Conservation (phyloP, 257 asterid genomes). For the Lithospermum erythrorhizon region DNA sequence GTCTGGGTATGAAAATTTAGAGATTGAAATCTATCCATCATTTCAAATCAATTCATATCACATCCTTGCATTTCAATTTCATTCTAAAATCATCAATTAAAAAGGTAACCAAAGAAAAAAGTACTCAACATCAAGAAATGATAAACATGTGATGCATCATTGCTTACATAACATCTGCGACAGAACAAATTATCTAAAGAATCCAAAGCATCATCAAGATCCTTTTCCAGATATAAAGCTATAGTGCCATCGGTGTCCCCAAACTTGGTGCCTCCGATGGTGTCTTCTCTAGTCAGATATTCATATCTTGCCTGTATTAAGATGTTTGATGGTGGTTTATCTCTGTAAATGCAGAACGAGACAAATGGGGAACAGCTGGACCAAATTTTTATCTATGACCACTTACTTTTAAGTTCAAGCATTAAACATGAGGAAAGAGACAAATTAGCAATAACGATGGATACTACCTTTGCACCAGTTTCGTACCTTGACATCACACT, state of each 20-base stretch:
- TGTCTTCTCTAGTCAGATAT: constrained; percentile 42
- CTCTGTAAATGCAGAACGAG: constrained; percentile 18
- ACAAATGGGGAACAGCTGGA: constrained; percentile 30
- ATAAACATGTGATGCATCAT: neutral
- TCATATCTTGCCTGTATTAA: constrained; percentile 89
- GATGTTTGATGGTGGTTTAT: constrained; percentile 58
- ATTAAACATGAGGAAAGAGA: neutral
- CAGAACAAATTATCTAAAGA: constrained; percentile 89
- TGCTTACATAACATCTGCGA: constrained; percentile 86
- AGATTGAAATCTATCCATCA: too few species aligned
- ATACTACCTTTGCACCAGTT: constrained; percentile 9
- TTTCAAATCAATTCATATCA: too few species aligned
- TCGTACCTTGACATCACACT: constrained; percentile 68
- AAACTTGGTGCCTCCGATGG: constrained; percentile 24
- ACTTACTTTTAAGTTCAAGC: constrained; percentile 20
- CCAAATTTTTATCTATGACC: constrained; percentile 51
- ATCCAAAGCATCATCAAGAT: constrained; percentile 87
- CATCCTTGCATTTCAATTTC: too few species aligned
- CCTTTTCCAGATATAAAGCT: constrained; percentile 64
- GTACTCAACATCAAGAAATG: neutral
- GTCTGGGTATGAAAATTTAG: too few species aligned
- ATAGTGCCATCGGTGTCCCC: constrained; percentile 34
- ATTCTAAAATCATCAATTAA: too few species aligned
- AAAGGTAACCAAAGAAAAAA: too few species aligned
- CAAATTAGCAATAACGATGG: constrained; percentile 14